Evolutionary conservation across 768 basidiomycete genomes (phyloP).

Genomic region (Suillus bovinus): DNA sequence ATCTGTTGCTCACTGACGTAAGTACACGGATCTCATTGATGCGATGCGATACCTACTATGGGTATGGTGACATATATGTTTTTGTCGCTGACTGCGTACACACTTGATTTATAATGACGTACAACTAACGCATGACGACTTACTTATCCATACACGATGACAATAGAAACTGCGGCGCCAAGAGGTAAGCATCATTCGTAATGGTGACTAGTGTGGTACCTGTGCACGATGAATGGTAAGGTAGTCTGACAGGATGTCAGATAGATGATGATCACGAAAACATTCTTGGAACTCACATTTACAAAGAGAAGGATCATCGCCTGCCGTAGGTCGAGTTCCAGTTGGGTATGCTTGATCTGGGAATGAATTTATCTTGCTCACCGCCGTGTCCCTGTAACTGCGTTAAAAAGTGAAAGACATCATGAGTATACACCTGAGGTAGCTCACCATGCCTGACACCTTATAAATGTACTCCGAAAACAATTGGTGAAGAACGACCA

Average conservation of each 20-base stretch:
- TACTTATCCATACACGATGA: constrained; percentile 13
- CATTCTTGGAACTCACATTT: not conserved
- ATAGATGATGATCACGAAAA: not conserved
- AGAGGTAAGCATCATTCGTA: not conserved
- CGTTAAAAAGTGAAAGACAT: not conserved
- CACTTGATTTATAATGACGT: not conserved
- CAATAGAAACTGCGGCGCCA: constrained; percentile 6
- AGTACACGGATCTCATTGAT: not conserved
- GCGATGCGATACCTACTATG: not conserved
- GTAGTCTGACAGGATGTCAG: not conserved
- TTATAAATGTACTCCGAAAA: not conserved
- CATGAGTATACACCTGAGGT: not conserved
- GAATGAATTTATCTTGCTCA: not conserved
- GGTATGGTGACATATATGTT: constrained; percentile 5
- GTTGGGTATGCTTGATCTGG: not conserved
- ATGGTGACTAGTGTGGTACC: not conserved
- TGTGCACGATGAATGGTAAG: constrained; percentile 6
- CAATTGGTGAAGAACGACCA: not conserved
- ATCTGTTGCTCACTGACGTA: not conserved
- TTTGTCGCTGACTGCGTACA: not conserved
- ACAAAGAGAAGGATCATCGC: not conserved
- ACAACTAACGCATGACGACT: not conserved
- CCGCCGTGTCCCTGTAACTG: not conserved
- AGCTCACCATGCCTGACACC: not conserved
- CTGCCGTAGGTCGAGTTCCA: not conserved